These are phyloP conservation scores for Sophora flavescens DNA, from an alignment of 306 rosid species.

Conservation along the genomic window DNA sequence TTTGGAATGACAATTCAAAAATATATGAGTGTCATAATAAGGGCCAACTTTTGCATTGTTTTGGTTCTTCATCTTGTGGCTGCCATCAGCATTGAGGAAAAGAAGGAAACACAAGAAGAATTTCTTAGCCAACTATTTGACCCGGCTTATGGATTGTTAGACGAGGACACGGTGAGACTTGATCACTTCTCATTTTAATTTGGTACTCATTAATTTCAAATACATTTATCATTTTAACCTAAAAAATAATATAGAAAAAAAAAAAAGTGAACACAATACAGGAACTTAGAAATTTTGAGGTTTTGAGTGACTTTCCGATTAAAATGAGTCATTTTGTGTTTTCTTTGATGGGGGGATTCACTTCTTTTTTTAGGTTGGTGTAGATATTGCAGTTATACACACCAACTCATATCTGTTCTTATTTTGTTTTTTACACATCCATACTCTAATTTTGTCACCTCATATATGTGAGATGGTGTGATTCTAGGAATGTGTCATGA, in stretches of 20 bases:
- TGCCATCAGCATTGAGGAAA: slow-evolving; percentile 53
- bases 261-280: neutral
- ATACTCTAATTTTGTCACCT: neutral
- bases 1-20: slow-evolving; percentile 54
- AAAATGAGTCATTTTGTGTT: slow-evolving; percentile 20
- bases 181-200: slow-evolving; percentile 26
- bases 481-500: neutral
- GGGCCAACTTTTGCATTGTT: slow-evolving; percentile 63
- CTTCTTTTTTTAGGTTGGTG: neutral
- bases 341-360: neutral
- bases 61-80: slow-evolving; percentile 58
- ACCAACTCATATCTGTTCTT: no score
- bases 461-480: neutral
- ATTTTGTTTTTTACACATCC: neutral
- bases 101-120: slow-evolving; percentile 54
- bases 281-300: slow-evolving; percentile 22
- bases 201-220: slow-evolving; percentile 9
- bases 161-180: slow-evolving; percentile 72
- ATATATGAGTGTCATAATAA: slow-evolving; percentile 59
- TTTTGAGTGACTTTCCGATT: neutral
- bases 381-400: neutral
- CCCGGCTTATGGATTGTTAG: slow-evolving; percentile 61
- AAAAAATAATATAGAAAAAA: neutral
- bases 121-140: slow-evolving; percentile 64
- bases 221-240: neutral